Evolutionary conservation across 306 rosid species (phyloP), one percentile per base, ranked within the genome.

Genomic region (Luffa aegyptiaca): DNA sequence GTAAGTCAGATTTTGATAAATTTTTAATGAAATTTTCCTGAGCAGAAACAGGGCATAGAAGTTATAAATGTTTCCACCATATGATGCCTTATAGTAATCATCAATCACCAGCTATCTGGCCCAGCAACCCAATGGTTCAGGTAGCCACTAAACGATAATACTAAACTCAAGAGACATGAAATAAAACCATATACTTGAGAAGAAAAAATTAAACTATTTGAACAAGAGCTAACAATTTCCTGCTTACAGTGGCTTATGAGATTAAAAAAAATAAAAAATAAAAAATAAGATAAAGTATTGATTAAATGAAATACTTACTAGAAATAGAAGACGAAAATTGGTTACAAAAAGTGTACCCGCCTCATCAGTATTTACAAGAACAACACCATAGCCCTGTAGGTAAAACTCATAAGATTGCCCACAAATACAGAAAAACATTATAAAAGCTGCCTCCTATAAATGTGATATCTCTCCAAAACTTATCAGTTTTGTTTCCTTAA

Each of bases 261-360:
- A 37, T 21, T n/a, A n/a, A n/a, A 3, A 55, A 21, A 45, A 71
- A 11, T 44, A 53, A 36, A 26, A 26, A 26, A 26, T 21, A 3
- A 55, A 21, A 45, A 71, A 11, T 44, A 68, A 36, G 16, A 31
- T 13, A 48, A 26, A 6, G 58, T 46, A 44, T 44, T 6, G 72
- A 68, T 51, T 44, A 55, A 37, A 75, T 65, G 52, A 76, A 85
- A 18, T 39, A 84, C 97, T 88, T 89, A 95, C 99, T 84, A 95
- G 86, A 87, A 95, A 95, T 83, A 95, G 80, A 78, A 95, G 92
- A 68, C 99, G 97, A 73, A 80, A 95, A 89, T 95, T 95, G 80
- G 99, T 95, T 49, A 95, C 92, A 72, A 91, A 76, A 88, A 95
- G 82, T 18, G 90, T 89, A 81, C 97, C 99, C 2, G 99, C 99